These are phyloP conservation scores for Sporothrix luriei DNA, from an alignment of 2,329 filamentous ascomycete species.

Conservation along the genomic window DNA sequence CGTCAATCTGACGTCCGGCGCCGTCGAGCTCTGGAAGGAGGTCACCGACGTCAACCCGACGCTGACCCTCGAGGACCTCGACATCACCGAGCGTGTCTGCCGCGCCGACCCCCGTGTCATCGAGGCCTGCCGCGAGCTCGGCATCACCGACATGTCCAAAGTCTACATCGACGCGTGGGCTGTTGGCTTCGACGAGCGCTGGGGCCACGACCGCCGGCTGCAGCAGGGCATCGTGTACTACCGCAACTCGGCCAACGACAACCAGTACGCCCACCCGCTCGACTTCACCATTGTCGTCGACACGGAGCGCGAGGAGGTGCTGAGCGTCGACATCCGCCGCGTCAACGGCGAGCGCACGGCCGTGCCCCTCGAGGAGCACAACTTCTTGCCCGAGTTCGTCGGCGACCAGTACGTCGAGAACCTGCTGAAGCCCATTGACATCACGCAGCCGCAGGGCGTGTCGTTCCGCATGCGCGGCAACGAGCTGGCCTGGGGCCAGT, in stretches of 20 bases:
- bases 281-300: constrained; percentile 95
- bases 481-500: constrained; percentile 85
- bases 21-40: constrained; percentile 72
- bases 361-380: constrained; percentile 75
- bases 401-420: constrained; percentile 74
- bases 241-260: constrained; percentile 78
- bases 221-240: constrained; percentile 98
- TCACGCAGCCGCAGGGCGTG: constrained; percentile 77
- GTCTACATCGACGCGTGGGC: constrained; percentile 97
- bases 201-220: constrained; percentile 74
- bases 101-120: constrained; percentile 83
- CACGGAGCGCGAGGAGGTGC: constrained; percentile 72
- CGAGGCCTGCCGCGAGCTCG: constrained; percentile 85
- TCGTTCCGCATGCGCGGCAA: constrained; percentile 71
- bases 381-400: constrained; percentile 70
- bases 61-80: constrained; percentile 90
- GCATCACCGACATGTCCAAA: constrained; percentile 84
- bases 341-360: constrained; percentile 74
- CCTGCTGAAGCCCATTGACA: constrained; percentile 71
- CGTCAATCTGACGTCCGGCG: constrained; percentile 68
- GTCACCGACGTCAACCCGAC: constrained; percentile 79
- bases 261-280: constrained; percentile 86
- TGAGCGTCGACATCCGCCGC: constrained; percentile 81
- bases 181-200: constrained; percentile 90
- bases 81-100: constrained; percentile 74